These are phyloP conservation scores for Sextonia rubra DNA, from an alignment of 164 flowering plant species.

Conservation along the genomic window DNA sequence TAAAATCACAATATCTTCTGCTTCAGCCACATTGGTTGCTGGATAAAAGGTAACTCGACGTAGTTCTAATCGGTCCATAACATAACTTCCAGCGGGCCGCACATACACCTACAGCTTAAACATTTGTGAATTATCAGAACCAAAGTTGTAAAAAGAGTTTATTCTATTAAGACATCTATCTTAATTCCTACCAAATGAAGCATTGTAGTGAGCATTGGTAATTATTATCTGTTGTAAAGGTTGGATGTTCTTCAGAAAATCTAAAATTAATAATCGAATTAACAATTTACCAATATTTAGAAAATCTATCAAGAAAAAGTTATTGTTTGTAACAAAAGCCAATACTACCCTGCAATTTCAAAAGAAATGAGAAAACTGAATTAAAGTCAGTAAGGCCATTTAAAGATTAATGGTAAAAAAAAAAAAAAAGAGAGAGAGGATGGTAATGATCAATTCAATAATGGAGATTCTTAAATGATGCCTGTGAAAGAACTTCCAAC, in stretches of 20 bases:
- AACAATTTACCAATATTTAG: too few species aligned
- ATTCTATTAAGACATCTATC: background rate
- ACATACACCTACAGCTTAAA: conserved; percentile 63
- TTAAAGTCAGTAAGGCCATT: too few species aligned
- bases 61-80: conserved; percentile 82
- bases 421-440: too few species aligned
- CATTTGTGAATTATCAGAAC: background rate
- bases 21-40: conserved; percentile 25
- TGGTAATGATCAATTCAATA: too few species aligned
- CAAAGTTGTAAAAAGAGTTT: background rate
- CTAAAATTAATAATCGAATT: background rate
- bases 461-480: too few species aligned
- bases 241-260: background rate
- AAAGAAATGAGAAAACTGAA: too few species aligned
- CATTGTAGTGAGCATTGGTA: background rate
- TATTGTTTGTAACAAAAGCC: too few species aligned
- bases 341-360: too few species aligned
- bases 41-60: conserved; percentile 63
- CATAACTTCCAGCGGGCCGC: conserved; percentile 93
- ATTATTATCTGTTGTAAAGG: background rate
- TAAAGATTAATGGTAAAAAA: too few species aligned
- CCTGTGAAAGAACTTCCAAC: too few species aligned
- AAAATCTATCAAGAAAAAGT: too few species aligned
- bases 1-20: conserved; percentile 53
- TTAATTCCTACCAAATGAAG: background rate